phyloP scores from a whole-genome alignment of 2,329 filamentous ascomycete genomes.

The Epichloe sylvatica region DNA sequence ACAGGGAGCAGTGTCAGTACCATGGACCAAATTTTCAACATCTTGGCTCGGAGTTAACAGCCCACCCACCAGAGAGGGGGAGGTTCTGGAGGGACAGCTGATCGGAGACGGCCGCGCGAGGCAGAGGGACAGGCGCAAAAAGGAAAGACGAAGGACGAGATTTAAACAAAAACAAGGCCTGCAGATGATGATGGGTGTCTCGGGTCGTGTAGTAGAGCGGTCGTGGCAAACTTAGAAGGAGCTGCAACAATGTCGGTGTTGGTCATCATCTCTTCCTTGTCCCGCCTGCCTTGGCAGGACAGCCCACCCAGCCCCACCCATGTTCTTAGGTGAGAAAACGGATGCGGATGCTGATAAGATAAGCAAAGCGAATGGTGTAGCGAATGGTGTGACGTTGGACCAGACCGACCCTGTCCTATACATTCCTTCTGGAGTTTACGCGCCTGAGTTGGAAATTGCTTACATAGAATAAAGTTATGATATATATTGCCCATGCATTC shows the following conservation, averaged over 20 bases:
- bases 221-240: background rate
- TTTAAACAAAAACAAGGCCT: background rate
- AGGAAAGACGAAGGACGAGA: background rate
- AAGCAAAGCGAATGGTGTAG: conserved; percentile 2
- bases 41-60: conserved; percentile 33
- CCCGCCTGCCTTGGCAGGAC: background rate
- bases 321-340: background rate
- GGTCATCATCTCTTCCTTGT: background rate
- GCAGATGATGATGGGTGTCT: background rate
- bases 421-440: background rate
- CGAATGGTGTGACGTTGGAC: background rate
- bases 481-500: conserved; percentile 16
- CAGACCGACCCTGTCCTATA: background rate
- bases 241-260: background rate
- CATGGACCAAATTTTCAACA: conserved; percentile 99
- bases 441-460: background rate
- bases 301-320: background rate
- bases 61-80: background rate
- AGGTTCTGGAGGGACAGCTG: background rate
- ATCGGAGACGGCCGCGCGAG: background rate
- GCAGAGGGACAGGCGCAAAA: background rate
- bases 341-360: conserved; percentile 8
- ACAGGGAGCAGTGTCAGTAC: conserved; percentile 33
- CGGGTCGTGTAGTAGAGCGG: background rate
- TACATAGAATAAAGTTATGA: background rate